Evolutionary conservation across 1,284 basidiomycete genomes (phyloP), one percentile per base, ranked within the genome.

Genomic region (Ceratobasidium sp.): DNA sequence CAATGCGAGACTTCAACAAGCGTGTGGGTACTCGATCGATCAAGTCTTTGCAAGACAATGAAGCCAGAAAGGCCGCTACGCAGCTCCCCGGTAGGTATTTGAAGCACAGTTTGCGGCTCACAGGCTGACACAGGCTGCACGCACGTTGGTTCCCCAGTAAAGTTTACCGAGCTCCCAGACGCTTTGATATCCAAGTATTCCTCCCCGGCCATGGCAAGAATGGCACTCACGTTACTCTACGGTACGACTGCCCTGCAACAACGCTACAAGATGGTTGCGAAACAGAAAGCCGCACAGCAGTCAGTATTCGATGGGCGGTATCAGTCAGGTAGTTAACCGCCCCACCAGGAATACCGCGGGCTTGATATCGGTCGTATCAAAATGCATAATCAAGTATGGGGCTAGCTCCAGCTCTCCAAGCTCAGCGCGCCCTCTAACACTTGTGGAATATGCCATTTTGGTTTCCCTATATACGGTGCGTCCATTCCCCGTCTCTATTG

Each of bases 1-100:
- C 25, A 43, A 62, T 73, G 25, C 70, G 62, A 62, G 70, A 73
- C 44, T 15, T 62, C 40, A 59, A 73, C 22, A 71, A 56, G 57
- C 19, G 43, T 37, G 32, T 32, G n/a, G 70, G 54, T 11, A 46
- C 56, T 11, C 54, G 46, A 9, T 73, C 70, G 15, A 61, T 73
- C 29, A 73, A 62, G 34, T n/a, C 25, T 13, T 46, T 73, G 44
- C 70, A 62, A 40, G 57, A 51, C 17, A 44, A 51, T 32, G 70
- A 73, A 62, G 57, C 70, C 7, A 73, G 70, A 44, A 61, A 32
- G 22, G 57, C 70, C 1, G 56, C 70, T 19, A 73, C 70, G 15
- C 70, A 62, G 37, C 37, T 73, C 17, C 70, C 70, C n/a, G 44
- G 70, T 73, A 2, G 51, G 57, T 32, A 19, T 8, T 22, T 59